Conservation (phyloP, 2,329 filamentous ascomycete species). For the Acarospora socialis region DNA sequence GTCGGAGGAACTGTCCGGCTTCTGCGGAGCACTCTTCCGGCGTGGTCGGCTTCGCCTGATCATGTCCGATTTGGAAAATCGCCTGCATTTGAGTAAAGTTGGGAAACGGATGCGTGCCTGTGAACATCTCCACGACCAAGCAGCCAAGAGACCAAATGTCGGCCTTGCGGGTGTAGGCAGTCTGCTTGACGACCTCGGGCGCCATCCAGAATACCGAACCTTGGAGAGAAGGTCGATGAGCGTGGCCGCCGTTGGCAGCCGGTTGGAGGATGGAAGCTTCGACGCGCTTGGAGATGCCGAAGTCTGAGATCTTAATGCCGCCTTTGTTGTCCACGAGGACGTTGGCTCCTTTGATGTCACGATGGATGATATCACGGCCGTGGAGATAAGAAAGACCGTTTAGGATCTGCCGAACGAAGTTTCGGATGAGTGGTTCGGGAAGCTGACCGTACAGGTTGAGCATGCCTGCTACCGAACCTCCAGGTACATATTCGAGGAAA, state of each 20-base stretch:
- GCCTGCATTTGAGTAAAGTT: constrained; percentile 95
- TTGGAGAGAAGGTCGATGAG: constrained; percentile 61
- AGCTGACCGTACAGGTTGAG: constrained; percentile 95
- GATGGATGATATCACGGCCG: constrained; percentile 88
- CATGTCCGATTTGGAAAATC: constrained; percentile 94
- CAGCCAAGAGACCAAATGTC: constrained; percentile 98
- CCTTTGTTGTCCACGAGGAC: constrained; percentile 98
- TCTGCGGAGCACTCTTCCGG: constrained; percentile 77
- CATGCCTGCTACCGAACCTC: constrained; percentile 96
- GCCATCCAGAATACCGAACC: constrained; percentile 99
- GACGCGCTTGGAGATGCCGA: constrained; percentile 95
- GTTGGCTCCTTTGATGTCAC: constrained; percentile 98
- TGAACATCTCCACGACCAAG: constrained; percentile 98
- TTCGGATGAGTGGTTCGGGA: constrained; percentile 82
- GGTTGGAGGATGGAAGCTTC: constrained; percentile 63
- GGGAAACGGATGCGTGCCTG: constrained; percentile 87
- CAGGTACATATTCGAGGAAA: constrained; percentile 98
- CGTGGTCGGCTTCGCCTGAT: constrained; percentile 73
- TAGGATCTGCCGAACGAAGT: constrained; percentile 92
- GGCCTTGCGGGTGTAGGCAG: constrained; percentile 92
- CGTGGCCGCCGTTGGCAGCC: constrained; percentile 27
- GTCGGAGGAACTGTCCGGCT: constrained; percentile 65
- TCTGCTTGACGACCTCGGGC: constrained; percentile 94
- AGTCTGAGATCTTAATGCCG: constrained; percentile 97
- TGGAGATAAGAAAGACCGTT: constrained; percentile 87